phyloP scores from a whole-genome alignment of 1,284 basidiomycete genomes.

The Waitea zeae region DNA sequence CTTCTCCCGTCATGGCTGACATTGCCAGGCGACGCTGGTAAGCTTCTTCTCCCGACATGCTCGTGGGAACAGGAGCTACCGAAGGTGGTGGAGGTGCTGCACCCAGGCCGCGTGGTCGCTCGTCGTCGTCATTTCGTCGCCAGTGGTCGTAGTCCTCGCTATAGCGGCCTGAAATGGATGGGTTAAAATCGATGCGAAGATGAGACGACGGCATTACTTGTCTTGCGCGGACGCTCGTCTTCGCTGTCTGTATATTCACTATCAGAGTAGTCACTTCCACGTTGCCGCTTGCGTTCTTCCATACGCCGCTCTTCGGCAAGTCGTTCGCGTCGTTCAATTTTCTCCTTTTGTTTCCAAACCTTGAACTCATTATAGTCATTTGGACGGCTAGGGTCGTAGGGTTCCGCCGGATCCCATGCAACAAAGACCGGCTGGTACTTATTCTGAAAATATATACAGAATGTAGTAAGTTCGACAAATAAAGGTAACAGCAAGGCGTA shows the following conservation, averaged over 20 bases:
- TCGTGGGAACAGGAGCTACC: slow-evolving; percentile 13
- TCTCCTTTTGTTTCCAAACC: slow-evolving; percentile 54
- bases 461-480: slow-evolving; percentile 3
- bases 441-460: slow-evolving; percentile 23
- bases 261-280: slow-evolving; percentile 46
- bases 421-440: slow-evolving; percentile 31
- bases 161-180: slow-evolving; percentile 30
- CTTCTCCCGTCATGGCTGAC: slow-evolving; percentile 9
- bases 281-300: slow-evolving; percentile 40
- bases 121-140: slow-evolving; percentile 31
- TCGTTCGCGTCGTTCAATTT: slow-evolving; percentile 48
- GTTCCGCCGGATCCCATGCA: slow-evolving; percentile 62
- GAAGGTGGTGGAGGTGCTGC: slow-evolving; percentile 13
- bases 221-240: slow-evolving; percentile 52
- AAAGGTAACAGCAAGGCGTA: slow-evolving; percentile 14
- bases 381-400: slow-evolving; percentile 65
- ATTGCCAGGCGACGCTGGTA: slow-evolving; percentile 39
- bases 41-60: slow-evolving; percentile 38
- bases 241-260: slow-evolving; percentile 46
- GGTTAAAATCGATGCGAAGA: slow-evolving; percentile 4
- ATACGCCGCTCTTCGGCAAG: slow-evolving; percentile 39
- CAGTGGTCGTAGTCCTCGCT: slow-evolving; percentile 34
- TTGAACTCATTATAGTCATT: slow-evolving; percentile 83
- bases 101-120: slow-evolving; percentile 18
- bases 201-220: slow-evolving; percentile 22